Evolutionary conservation across 1,284 basidiomycete species (phyloP), one percentile per base, ranked within the genome.

Genomic region (Testicularia cyperi): DNA sequence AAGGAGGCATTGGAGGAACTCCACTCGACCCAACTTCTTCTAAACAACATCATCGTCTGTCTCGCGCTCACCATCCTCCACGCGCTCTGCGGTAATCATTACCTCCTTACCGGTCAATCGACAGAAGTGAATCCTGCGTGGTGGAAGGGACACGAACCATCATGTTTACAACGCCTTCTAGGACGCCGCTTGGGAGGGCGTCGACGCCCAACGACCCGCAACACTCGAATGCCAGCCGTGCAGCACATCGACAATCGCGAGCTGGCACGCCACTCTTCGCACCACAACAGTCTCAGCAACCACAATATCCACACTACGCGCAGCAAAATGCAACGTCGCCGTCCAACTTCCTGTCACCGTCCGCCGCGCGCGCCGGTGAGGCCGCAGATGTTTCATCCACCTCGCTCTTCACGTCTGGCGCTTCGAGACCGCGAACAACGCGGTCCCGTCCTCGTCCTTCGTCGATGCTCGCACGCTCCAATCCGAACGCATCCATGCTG

Each of bases 121-220:
- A n/a, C n/a, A n/a, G n/a, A n/a, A n/a, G n/a, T n/a, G n/a, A n/a
- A n/a, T n/a, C n/a, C n/a, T n/a, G n/a, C n/a, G n/a, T n/a, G n/a
- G n/a, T n/a, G n/a, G n/a, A n/a, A n/a, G n/a, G n/a, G n/a, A n/a
- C n/a, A n/a, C n/a, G n/a, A n/a, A n/a, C 35, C 6, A 36, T 23
- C 26, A 63, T 63, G 60, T 63, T 63, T 31, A 54, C 60, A 1
- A 57, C 60, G 15, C 60, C 60, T 10, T 57, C 54, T 7, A 30
- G 46, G 44, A 41, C 45, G n/a, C 30, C 41, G 24, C 46, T 48
- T 25, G 51, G 34, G 6, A 27, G 57, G n/a, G 49, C 57, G 4
- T 49, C 45, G n/a, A 55, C 57, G 4, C 57, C 57, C n/a, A 31
- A n/a, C 23, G n/a, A n/a, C n/a, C n/a, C n/a, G n/a, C n/a, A n/a